phyloP scores from a whole-genome alignment of 306 rosid genomes.

The Ormosia emarginata region DNA sequence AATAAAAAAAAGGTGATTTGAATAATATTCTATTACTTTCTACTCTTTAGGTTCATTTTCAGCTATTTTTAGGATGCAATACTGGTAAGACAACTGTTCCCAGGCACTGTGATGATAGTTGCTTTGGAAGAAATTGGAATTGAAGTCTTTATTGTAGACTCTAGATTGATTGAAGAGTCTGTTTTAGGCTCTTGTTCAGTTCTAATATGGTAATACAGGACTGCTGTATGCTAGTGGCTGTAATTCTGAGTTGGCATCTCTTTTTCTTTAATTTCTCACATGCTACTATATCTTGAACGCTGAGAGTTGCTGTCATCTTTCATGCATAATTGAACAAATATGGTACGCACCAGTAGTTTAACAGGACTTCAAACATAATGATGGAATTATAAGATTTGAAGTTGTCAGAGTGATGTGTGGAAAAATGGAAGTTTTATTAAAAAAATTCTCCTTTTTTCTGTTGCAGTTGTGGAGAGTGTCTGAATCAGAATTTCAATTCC shows the following conservation, averaged over 20 bases:
- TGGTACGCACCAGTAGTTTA: not conserved
- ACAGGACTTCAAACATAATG: not conserved
- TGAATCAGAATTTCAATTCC: constrained; percentile 63
- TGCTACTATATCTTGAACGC: constrained; percentile 14
- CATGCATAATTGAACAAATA: constrained; percentile 4
- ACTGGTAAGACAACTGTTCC: constrained; percentile 8
- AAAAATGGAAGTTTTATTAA: constrained; percentile 11
- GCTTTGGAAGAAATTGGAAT: not conserved
- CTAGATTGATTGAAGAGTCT: not conserved
- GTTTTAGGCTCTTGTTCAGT: not conserved
- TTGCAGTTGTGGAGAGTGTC: constrained; percentile 84
- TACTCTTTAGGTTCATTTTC: not conserved
- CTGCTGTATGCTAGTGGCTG: not conserved
- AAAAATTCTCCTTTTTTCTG: not conserved
- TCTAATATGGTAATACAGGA: not conserved
- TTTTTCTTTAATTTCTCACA: not conserved
- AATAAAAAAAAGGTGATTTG: not conserved
- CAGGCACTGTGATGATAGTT: not conserved
- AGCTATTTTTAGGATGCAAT: not conserved
- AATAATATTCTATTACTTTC: not conserved
- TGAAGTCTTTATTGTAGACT: not conserved
- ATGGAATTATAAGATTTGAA: not conserved
- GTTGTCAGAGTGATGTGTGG: not conserved
- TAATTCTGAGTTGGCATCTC: constrained; percentile 5
- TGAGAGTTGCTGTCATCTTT: constrained; percentile 1